These are phyloP conservation scores for Magnusiomyces fungicola DNA, from an alignment of 1,139 yeast species.

Conservation along the genomic window DNA sequence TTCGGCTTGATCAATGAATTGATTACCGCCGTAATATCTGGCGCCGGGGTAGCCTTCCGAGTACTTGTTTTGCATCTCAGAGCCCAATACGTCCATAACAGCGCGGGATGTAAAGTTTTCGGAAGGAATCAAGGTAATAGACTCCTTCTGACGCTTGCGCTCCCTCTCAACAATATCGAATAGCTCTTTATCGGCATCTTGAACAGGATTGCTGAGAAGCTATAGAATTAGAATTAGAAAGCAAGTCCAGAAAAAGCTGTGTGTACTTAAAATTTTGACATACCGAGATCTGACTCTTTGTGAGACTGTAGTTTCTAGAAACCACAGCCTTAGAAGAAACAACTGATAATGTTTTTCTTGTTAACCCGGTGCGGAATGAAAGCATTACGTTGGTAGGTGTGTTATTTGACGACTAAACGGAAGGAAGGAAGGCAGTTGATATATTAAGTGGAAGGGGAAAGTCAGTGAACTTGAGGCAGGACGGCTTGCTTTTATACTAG, in stretches of 20 bases:
- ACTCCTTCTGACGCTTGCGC: slow-evolving; percentile 87
- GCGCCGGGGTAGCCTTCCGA: slow-evolving; percentile 99
- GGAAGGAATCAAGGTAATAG: slow-evolving; percentile 89
- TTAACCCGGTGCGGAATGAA: background rate
- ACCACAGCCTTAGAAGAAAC: background rate
- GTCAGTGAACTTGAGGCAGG: no score
- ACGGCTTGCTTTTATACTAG: no score
- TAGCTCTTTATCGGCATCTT: slow-evolving; percentile 32
- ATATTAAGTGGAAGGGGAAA: no score
- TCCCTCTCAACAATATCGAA: slow-evolving; percentile 72
- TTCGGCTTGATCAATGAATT: slow-evolving; percentile 92
- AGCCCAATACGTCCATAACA: slow-evolving; percentile 93
- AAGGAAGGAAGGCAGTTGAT: no score
- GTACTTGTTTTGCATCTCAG: slow-evolving; percentile 98
- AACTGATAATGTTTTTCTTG: background rate
- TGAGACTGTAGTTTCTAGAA: slow-evolving; percentile 4
- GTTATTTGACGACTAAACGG: no score
- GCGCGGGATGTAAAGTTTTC: slow-evolving; percentile 97
- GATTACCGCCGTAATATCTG: slow-evolving; percentile 95
- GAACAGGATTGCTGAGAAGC: slow-evolving; percentile 20
- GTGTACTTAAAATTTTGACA: no score
- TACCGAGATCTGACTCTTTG: slow-evolving; percentile 5
- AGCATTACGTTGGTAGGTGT: no score
- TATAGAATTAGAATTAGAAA: background rate
- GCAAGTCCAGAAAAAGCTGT: background rate